Base-by-base conservation (phyloP, 2,329 filamentous ascomycete species). In the Penicillium sp. region DNA sequence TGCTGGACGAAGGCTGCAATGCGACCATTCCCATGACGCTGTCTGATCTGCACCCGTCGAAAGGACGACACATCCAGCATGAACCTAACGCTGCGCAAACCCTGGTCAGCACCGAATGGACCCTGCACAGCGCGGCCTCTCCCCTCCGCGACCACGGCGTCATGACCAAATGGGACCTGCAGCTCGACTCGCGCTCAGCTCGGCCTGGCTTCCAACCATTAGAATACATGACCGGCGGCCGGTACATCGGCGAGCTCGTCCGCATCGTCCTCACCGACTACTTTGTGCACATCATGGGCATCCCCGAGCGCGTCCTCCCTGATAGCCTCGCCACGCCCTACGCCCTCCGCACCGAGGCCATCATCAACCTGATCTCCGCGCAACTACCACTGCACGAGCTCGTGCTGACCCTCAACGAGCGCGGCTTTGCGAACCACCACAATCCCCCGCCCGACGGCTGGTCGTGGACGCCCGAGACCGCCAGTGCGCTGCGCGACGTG, bases 91-190 rank as follows among this genome's bases (percentile, higher is more conserved):
- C 56, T 2, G 56, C 52, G 5, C 56, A 59, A 12, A 52, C 56
- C 5, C 56, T 59, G 21, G 56, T 59, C 52, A 59, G 56, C 16
- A 59, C 56, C 14, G 56, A 59, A 48, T 59, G 56, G 56, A 59
- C 56, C n/a, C 16, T 59, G 16, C 24, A 43, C 42, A 49, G 56
- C 23, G 56, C 56, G 5, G 48, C 56, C 3, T 35, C 56, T 8
- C 56, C 56, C 1, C 42, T 59, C 21, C 23, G 48, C 2, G 56
- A 59, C 14, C 56, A 59, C 35, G 52, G 47, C 2, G 47, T 59
- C 21, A 47, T 59, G 40, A 59, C 56, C 30, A 55, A 55, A 20
- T 59, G 56, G 56, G 56, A 59, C n/a, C 33, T 47, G 30, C 47
- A 55, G 26, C 52, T 59, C 3, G 56, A 59, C 30, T 43, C 52